Evolutionary conservation across 2,329 filamentous ascomycete species (phyloP).

Genomic region (Huntiella abstrusa): DNA sequence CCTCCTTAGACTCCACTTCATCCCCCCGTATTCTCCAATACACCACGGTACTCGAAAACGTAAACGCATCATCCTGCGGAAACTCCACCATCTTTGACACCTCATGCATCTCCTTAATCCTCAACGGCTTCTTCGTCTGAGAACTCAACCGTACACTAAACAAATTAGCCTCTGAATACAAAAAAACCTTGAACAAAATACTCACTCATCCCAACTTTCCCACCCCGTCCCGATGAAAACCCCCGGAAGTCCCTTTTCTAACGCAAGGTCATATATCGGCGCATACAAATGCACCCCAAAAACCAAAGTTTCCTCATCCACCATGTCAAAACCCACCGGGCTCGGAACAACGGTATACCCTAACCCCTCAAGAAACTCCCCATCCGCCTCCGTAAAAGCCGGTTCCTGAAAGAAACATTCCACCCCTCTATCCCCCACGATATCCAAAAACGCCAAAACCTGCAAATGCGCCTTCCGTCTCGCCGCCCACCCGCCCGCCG

Average conservation of each 20-base stretch:
- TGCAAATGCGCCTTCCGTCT: constrained; percentile 31
- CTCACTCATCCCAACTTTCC: constrained; percentile 32
- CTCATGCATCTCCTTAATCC: constrained; percentile 19
- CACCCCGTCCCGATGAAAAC: constrained; percentile 39
- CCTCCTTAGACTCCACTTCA: not conserved
- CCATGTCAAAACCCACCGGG: constrained; percentile 31
- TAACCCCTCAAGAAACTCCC: constrained; percentile 32
- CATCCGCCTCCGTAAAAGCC: constrained; percentile 28
- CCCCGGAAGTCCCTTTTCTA: constrained; percentile 27
- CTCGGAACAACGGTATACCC: constrained; percentile 32
- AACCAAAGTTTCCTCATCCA: constrained; percentile 31
- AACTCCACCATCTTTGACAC: constrained; percentile 18
- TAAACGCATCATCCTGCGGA: constrained; percentile 21
- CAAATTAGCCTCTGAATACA: too few species aligned
- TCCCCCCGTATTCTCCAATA: constrained; percentile 18
- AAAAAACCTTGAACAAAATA: constrained; percentile 2
- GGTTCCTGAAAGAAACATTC: constrained; percentile 36
- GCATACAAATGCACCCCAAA: constrained; percentile 45
- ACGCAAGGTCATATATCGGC: constrained; percentile 31
- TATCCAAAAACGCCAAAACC: constrained; percentile 30
- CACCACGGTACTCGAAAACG: constrained; percentile 23
- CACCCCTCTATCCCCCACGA: constrained; percentile 25
- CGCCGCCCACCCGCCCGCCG: constrained; percentile 26
- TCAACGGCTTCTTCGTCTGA: constrained; percentile 1
- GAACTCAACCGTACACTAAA: not conserved